These are phyloP conservation scores for Nyctanthes arbortristis DNA, from an alignment of 257 asterid genomes.

Conservation along the genomic window DNA sequence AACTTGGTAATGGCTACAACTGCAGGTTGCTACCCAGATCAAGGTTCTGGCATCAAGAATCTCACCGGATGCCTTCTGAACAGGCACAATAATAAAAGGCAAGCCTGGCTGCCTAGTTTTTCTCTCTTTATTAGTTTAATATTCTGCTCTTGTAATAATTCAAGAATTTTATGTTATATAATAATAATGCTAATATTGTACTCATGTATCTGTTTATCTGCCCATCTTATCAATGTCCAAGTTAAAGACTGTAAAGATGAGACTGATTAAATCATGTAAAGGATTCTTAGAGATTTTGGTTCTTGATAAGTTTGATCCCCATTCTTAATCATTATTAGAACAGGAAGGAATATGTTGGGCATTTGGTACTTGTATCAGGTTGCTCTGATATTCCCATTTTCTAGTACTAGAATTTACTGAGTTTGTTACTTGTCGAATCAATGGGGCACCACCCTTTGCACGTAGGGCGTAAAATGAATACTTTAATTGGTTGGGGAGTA, in stretches of 20 bases:
- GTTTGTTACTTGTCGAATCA: too few relatives aligned
- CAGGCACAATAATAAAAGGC: conserved; percentile 15
- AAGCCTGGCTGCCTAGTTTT: conserved; percentile 1
- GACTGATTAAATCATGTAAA: background rate
- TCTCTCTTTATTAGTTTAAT: background rate
- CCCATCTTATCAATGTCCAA: background rate
- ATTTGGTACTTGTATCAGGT: too few relatives aligned
- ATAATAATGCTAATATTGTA: background rate
- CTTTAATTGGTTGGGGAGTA: too few relatives aligned
- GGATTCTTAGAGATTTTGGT: background rate
- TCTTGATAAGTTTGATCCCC: background rate
- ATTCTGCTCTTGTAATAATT: background rate
- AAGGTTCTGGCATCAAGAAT: conserved; percentile 12
- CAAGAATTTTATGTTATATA: background rate
- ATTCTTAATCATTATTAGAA: too few relatives aligned
- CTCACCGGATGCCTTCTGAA: conserved; percentile 5
- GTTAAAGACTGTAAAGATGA: background rate
- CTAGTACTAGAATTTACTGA: too few relatives aligned
- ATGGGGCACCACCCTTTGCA: too few relatives aligned
- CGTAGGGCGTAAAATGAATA: too few relatives aligned
- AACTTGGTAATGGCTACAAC: conserved; percentile 13
- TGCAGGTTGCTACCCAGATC: conserved; percentile 12
- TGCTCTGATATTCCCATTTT: too few relatives aligned
- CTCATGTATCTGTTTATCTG: background rate
- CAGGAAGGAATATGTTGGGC: too few relatives aligned